These are phyloP conservation scores for Vigna angularis DNA, from an alignment of 306 rosid species.

Conservation along the genomic window DNA sequence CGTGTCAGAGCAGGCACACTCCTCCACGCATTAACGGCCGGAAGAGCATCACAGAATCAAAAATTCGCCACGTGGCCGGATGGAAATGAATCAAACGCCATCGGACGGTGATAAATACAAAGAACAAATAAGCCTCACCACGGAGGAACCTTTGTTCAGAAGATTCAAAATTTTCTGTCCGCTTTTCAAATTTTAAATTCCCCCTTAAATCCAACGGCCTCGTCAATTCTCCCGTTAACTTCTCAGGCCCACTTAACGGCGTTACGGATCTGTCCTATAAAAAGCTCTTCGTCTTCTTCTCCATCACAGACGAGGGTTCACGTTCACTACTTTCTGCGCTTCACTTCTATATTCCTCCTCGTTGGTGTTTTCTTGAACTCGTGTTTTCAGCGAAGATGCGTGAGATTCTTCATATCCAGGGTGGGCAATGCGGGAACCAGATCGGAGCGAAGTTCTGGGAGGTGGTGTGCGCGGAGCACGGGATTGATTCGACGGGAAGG, in stretches of 20 bases:
- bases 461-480: conserved; percentile 69
- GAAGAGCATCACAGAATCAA: neutral
- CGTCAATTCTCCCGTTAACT: conserved; percentile 40
- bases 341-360: neutral
- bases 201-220: conserved; percentile 55
- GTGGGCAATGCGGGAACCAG: conserved; percentile 63
- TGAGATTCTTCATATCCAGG: conserved; percentile 69
- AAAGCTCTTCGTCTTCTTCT: neutral
- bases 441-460: conserved; percentile 60
- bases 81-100: neutral
- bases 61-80: neutral
- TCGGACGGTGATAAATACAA: neutral
- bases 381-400: conserved; percentile 49
- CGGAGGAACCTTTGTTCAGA: neutral
- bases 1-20: conserved; percentile 28
- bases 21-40: conserved; percentile 12
- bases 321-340: neutral
- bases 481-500: conserved; percentile 58
- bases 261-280: conserved; percentile 52
- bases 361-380: neutral
- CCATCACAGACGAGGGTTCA: conserved; percentile 10
- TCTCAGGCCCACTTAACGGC: conserved; percentile 33
- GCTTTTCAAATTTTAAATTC: conserved; percentile 62
- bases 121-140: neutral
- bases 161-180: conserved; percentile 9